A percentile compares a stretch with the other conserved stretches of the same genome.
These are phyloP conservation scores for Lanzia echinophila DNA, from an alignment of 2,329 filamentous ascomycete genomes.

Conservation along the genomic window DNA sequence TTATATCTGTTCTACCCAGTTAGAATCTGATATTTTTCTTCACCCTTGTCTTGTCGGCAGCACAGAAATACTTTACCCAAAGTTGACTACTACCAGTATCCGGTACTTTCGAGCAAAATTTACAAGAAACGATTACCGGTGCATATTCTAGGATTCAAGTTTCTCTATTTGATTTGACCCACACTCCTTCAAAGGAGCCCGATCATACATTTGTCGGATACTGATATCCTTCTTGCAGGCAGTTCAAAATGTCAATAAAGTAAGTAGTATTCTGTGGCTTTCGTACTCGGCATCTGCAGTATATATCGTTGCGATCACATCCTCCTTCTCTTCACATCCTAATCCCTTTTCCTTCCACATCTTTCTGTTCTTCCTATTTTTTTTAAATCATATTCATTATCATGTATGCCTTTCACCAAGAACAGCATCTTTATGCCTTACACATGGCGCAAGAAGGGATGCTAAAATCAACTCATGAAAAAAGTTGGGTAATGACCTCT, in stretches of 20 bases:
- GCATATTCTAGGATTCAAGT: neutral
- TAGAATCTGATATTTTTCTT: neutral
- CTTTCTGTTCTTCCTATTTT: neutral
- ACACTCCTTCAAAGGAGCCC: slow-evolving; percentile 6
- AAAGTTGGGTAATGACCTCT: slow-evolving; percentile 89
- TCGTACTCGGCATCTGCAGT: too few species aligned
- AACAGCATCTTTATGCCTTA: slow-evolving; percentile 26
- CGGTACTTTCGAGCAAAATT: neutral
- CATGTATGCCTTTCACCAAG: slow-evolving; percentile 30
- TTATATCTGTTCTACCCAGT: neutral
- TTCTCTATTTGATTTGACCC: slow-evolving; percentile 3
- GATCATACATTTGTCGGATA: slow-evolving; percentile 7
- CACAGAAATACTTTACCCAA: neutral
- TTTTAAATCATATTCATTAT: slow-evolving; percentile 1
- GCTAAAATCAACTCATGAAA: slow-evolving; percentile 24
- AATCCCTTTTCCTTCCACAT: neutral
- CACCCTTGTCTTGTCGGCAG: neutral
- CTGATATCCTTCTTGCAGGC: slow-evolving; percentile 7
- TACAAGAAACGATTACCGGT: slow-evolving; percentile 2
- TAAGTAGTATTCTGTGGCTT: slow-evolving; percentile 9
- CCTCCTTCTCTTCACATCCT: neutral
- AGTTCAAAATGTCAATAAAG: slow-evolving; percentile 11
- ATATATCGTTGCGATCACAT: slow-evolving; percentile 6
- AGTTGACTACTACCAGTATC: too few species aligned
- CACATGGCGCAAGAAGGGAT: slow-evolving; percentile 22